These are phyloP conservation scores for Punctularia strigosozonata DNA, from an alignment of 768 basidiomycete genomes.

Conservation along the genomic window DNA sequence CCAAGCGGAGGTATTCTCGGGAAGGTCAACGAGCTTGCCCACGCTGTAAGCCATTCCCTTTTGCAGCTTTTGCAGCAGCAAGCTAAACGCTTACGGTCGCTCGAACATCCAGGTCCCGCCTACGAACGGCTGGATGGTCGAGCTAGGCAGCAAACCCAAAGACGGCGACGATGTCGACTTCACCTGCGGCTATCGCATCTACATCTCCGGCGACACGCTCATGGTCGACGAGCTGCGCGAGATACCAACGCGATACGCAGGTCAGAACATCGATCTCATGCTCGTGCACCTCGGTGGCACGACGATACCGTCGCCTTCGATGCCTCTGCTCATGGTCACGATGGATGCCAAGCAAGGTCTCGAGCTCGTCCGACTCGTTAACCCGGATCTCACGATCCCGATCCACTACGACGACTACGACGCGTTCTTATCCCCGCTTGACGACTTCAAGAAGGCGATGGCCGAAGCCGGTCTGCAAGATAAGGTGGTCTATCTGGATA, in stretches of 20 bases:
- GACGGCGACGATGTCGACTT: slow-evolving; percentile 4
- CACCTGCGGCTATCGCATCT: slow-evolving; percentile 18
- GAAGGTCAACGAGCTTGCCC: slow-evolving; percentile 12
- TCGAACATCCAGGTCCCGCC: no score
- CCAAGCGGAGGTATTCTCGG: slow-evolving; percentile 12
- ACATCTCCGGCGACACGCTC: slow-evolving; percentile 21
- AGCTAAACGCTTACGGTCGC: no score
- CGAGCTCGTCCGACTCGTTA: slow-evolving; percentile 18
- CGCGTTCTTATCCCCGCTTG: slow-evolving; percentile 16
- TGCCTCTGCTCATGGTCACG: slow-evolving; percentile 15
- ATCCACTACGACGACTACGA: slow-evolving; percentile 20
- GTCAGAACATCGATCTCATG: slow-evolving; percentile 20
- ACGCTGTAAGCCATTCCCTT: no score
- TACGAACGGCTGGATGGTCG: slow-evolving; percentile 17
- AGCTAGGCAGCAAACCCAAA: slow-evolving; percentile 5
- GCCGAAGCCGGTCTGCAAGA: slow-evolving; percentile 15
- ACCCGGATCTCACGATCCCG: slow-evolving; percentile 21
- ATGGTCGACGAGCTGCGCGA: slow-evolving; percentile 20
- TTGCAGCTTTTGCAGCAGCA: no score
- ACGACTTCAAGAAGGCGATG: slow-evolving; percentile 19
- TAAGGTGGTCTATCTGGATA: slow-evolving; percentile 18
- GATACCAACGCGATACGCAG: slow-evolving; percentile 19
- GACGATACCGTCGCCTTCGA: slow-evolving; percentile 13
- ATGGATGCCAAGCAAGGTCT: slow-evolving; percentile 23
- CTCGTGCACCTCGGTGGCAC: slow-evolving; percentile 22